Evolutionary conservation across 768 basidiomycete species (phyloP), one percentile per base, ranked within the genome.

Genomic region (Tulasnella sp.): DNA sequence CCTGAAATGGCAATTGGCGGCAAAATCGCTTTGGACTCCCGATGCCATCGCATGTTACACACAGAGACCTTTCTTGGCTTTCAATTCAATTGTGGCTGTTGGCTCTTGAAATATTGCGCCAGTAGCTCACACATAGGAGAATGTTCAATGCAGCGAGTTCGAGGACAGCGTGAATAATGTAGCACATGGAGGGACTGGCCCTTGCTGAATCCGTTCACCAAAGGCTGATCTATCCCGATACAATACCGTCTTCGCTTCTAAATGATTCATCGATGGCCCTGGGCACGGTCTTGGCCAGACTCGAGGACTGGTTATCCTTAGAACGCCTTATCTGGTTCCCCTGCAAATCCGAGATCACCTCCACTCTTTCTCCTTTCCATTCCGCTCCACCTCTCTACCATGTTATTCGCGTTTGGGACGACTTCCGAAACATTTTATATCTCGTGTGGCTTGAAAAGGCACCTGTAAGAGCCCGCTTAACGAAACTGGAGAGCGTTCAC

Each of bases 401-500:
- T 76, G 76, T 40, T 76, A 1, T 76, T 76, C 16, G 76, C 76
- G 18, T 76, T 76, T 46, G 76, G 76, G 20, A n/a, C 46, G 28
- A 44, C 34, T 44, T 1, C 16, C 1, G 76, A 58, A 76, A 50
- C 76, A 20, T 76, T 76, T 34, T 76, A 76, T 28, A 76, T 76
- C 1, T 44, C 76, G 6, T 58, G 54, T 50, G 76, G 76, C 9
- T 28, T 46, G 18, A 50, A 50, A n/a, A 37, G 4, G 28, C 46
- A 76, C 48, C 54, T 20, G 76, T 76, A 42, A 76, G 76, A 12
- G 24, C 8, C 34, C 48, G 31, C 31, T 20, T 6, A 54, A 28
- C 72, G 14, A 75, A n/a, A 40, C 7, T 22, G 41, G 41, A 22
- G 18, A 46, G 34, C 24, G n/a, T 75, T 42, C 31, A 28, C 28